Evolutionary conservation across 495 filamentous ascomycete genomes (phyloP), one percentile per base, ranked within the genome.

Genomic region (Hypoxylon rickii): DNA sequence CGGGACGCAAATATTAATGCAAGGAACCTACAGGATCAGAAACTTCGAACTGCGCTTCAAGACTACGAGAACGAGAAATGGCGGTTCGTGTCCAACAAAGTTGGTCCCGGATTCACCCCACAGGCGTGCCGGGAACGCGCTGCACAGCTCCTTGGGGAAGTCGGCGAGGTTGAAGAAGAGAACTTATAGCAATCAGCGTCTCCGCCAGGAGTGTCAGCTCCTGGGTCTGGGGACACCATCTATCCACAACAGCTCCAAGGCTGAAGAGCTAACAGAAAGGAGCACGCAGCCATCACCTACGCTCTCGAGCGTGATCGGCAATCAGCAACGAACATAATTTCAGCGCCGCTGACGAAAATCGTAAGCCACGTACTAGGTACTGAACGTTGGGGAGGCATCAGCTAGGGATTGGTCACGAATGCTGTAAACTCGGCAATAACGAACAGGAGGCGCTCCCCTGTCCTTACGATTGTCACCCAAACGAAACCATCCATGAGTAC

Each of bases 41-140:
- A 86, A 61, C 84, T 96, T 56, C 84, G 83, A 34, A 84, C 79
- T 38, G 91, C 91, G 13, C 82, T 95, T 57, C 81, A 89, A 64
- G 89, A 94, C 61, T 96, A 96, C 73, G 89, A 96, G 65, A 85
- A 88, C 69, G 90, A 96, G 66, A 87, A 88, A 57, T 96, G 92
- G 92, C 83, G 89, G 44, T 86, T 91, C 64, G 84, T 96, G 42
- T 84, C 92, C 61, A 86, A 84, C 62, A 96, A 95, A 71, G 85
- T 96, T 61, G 91, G 91, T 26, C 85, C 81, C 49, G 89, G 91
- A 11, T 92, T 93, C 65, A 91, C 89, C 7, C 86, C 92, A 8
- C 82, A 82, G 29, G 90, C 90, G 13, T 96, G 92, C 76, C 86
- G 85, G 64, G 89, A 92, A 64, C 88, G 89, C 67, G 89, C 89